Evolutionary conservation across 1,284 basidiomycete species (phyloP).

Genomic region (Golubevia sp.): DNA sequence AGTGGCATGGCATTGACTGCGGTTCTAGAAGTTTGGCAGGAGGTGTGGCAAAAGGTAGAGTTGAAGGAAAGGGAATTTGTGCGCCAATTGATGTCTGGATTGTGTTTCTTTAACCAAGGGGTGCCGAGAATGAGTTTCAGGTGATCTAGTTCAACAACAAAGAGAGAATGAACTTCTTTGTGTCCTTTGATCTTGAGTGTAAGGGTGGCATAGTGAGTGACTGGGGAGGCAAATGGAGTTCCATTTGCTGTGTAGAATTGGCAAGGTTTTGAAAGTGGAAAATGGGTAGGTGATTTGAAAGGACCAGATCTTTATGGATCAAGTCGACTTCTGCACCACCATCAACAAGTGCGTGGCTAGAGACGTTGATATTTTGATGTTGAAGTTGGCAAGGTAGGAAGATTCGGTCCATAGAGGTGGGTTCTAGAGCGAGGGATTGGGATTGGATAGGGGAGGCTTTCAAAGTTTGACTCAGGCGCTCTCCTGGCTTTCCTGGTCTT

Average conservation of each 20-base stretch:
- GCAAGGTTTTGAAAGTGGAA: background rate
- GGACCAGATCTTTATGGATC: slow-evolving; percentile 1
- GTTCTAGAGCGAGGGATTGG: background rate
- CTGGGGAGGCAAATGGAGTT: slow-evolving; percentile 1
- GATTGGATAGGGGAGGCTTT: background rate
- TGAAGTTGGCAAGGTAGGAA: background rate
- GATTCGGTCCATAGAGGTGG: background rate
- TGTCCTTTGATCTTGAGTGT: slow-evolving; percentile 1
- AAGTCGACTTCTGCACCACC: slow-evolving; percentile 6
- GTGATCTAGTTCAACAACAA: slow-evolving; percentile 1
- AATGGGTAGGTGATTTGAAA: background rate
- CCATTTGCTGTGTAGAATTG: slow-evolving; percentile 4
- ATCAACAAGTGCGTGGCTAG: slow-evolving; percentile 5
- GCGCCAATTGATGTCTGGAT: slow-evolving; percentile 9
- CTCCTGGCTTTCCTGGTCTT: background rate
- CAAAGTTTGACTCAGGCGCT: background rate
- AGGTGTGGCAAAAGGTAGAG: too few relatives aligned
- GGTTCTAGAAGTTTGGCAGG: too few relatives aligned
- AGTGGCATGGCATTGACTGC: too few relatives aligned
- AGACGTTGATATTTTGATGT: background rate
- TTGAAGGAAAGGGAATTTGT: too few relatives aligned
- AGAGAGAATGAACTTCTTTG: too few relatives aligned
- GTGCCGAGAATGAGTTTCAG: slow-evolving; percentile 3
- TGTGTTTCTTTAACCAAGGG: slow-evolving; percentile 5
- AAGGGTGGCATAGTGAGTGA: slow-evolving; percentile 1